phyloP scores from a whole-genome alignment of 2,329 filamentous ascomycete genomes.

The Dothidotthia symphoricarpi region DNA sequence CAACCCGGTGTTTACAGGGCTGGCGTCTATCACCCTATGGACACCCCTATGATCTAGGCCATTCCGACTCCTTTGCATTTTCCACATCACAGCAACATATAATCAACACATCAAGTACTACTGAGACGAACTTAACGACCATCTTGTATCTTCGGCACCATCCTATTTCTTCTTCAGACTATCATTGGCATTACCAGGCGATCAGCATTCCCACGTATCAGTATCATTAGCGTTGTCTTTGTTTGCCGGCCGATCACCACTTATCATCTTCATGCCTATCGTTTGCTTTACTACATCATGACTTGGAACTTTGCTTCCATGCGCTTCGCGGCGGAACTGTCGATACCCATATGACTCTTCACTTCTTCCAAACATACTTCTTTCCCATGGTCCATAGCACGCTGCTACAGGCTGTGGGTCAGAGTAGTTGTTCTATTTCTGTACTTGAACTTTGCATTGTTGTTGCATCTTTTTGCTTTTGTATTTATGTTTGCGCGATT shows the following conservation, averaged over 20 bases:
- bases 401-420: background rate
- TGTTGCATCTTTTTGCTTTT: conserved; percentile 8
- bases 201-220: conserved; percentile 21
- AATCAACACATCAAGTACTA: conserved; percentile 2
- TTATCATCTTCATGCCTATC: background rate
- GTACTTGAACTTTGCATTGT: conserved; percentile 4
- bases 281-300: conserved; percentile 4
- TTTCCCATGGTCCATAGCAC: background rate
- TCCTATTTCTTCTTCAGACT: conserved; percentile 17
- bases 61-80: conserved; percentile 7
- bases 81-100: background rate
- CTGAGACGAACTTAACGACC: conserved; percentile 35
- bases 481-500: conserved; percentile 4
- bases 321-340: conserved; percentile 36
- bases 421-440: conserved; percentile 5
- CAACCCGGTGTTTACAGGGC: conserved; percentile 45
- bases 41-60: conserved; percentile 39
- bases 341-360: conserved; percentile 32
- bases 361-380: background rate
- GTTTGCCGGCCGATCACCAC: too few relatives aligned
- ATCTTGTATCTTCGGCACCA: conserved; percentile 23
- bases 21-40: conserved; percentile 10
- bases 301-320: conserved; percentile 8
- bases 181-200: conserved; percentile 19
- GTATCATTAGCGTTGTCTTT: conserved; percentile 23